Evolutionary conservation across 257 asterid genomes (phyloP), one percentile per base, ranked within the genome.

Genomic region (Misopates orontium): DNA sequence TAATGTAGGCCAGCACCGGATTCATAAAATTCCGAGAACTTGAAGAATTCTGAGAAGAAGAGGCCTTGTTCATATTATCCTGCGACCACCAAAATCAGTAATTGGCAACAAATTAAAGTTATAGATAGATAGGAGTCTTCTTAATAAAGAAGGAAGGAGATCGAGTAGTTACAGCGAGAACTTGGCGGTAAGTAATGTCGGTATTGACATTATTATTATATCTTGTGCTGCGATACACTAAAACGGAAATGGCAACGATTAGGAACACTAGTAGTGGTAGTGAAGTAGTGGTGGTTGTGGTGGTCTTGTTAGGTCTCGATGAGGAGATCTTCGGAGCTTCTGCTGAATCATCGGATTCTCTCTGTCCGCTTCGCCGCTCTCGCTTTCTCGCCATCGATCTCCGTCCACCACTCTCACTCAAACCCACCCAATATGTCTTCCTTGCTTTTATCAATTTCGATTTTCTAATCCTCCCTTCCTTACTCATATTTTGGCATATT

Each of bases 1-100:
- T 87, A 65, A 93, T 71, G 79, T 93, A 93, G 31, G 96, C 97
- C 55, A 93, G 74, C 55, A 93, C 87, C 67, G 95, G 94, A 67
- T 90, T 93, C 58, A 64, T 54, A 64, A 93, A 93, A 77, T 84
- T 83, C 70, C 98, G 79, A n/a, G n/a, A n/a, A 21, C 7, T 74
- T 69, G 83, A 77, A 64, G 66, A 62, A 82, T 93, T 82, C 58
- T 74, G 90, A 83, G 12, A n/a, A n/a, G n/a, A n/a, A n/a, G n/a
- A n/a, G n/a, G n/a, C n/a, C n/a, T n/a, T n/a, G n/a, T 78, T 89
- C 77, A 55, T 66, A 73, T 86, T 58, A 78, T 87, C 99, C 97
- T 93, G 88, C 68, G 78, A n/a, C n/a, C n/a, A n/a, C n/a, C n/a
- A n/a, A n/a, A n/a, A n/a, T n/a, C n/a, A n/a, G n/a, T n/a, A n/a